phyloP scores from a whole-genome alignment of 345 rosid species.

The Viola odorata region DNA sequence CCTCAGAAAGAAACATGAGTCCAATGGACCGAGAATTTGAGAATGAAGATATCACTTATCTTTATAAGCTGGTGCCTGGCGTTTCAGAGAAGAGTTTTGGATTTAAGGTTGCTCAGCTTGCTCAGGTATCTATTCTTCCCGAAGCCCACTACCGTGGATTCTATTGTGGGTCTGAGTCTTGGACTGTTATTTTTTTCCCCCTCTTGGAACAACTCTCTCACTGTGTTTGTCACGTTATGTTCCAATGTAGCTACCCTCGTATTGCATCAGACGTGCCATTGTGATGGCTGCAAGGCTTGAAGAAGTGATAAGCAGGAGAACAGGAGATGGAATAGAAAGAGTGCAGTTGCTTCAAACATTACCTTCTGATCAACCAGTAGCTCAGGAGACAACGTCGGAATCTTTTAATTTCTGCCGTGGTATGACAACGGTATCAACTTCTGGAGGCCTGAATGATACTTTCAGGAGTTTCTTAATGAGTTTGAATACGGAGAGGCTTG shows the following conservation, averaged over 20 bases:
- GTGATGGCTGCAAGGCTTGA: constrained; percentile 71
- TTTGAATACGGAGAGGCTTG: constrained; percentile 37
- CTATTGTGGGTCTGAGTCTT: background rate
- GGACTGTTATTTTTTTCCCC: background rate
- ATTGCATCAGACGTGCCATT: constrained; percentile 57
- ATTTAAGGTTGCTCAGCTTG: constrained; percentile 85
- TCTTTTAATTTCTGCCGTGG: background rate
- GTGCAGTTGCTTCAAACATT: constrained; percentile 7
- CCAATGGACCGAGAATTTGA: constrained; percentile 23
- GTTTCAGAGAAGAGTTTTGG: constrained; percentile 83
- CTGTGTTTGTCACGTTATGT: background rate
- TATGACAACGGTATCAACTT: background rate
- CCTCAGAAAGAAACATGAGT: constrained; percentile 28
- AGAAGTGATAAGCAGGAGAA: constrained; percentile 41
- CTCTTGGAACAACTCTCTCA: no score
- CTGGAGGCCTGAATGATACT: constrained; percentile 24
- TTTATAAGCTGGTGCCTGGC: constrained; percentile 81
- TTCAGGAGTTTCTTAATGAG: constrained; percentile 39
- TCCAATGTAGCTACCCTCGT: constrained; percentile 58
- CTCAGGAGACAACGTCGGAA: constrained; percentile 11
- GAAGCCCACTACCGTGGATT: background rate
- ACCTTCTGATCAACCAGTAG: constrained; percentile 15
- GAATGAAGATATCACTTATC: constrained; percentile 70
- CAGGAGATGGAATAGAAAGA: constrained; percentile 28
- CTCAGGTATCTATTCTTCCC: constrained; percentile 44